Evolutionary conservation across 2,329 filamentous ascomycete species (phyloP).

Genomic region (Ceratocystis smalleyi): DNA sequence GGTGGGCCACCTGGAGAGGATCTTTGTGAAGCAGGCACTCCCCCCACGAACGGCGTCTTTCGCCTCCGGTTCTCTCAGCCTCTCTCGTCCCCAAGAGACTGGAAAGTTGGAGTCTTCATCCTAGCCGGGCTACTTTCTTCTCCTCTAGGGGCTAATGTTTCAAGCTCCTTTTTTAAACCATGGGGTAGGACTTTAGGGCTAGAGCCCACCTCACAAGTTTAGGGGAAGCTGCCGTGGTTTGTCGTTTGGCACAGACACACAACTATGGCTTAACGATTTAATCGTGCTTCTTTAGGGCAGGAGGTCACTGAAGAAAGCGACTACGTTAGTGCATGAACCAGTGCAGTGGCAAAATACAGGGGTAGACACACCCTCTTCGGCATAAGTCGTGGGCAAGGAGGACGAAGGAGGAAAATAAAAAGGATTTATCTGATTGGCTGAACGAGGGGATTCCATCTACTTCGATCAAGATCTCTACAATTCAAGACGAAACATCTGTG

Average conservation of each 20-base stretch:
- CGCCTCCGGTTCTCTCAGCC: background rate
- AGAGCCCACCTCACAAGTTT: background rate
- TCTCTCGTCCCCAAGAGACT: background rate
- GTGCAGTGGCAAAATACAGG: background rate
- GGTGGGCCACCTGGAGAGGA: too few relatives aligned
- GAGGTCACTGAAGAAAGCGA: background rate
- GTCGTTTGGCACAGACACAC: background rate
- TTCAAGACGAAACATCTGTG: slow-evolving; percentile 6
- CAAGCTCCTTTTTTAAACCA: background rate
- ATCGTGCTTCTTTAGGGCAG: background rate
- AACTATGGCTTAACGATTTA: background rate
- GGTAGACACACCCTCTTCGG: background rate
- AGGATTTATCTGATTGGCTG: background rate
- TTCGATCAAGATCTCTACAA: slow-evolving; percentile 11
- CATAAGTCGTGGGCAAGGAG: background rate
- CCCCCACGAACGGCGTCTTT: background rate
- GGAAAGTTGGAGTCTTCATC: background rate
- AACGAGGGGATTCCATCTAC: slow-evolving; percentile 4
- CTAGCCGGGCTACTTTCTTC: background rate
- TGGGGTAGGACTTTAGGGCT: background rate
- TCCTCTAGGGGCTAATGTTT: background rate
- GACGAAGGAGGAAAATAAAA: background rate
- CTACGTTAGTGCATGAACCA: background rate
- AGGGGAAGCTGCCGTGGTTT: background rate
- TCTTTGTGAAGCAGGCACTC: too few relatives aligned